Conservation (phyloP, 83 land plant species). For the Thuja plicata region DNA sequence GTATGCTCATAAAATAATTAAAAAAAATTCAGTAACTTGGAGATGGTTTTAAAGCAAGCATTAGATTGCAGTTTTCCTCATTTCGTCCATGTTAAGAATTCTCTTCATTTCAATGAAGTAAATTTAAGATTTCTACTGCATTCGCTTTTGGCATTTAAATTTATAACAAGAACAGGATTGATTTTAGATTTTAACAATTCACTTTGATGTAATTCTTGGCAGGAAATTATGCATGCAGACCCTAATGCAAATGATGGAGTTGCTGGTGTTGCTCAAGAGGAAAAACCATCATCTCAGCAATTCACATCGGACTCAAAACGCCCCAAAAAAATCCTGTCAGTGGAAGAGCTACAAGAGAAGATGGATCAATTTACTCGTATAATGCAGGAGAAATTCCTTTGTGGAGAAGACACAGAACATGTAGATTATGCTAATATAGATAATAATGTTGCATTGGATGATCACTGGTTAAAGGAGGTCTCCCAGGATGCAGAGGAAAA, state of each 20-base stretch:
- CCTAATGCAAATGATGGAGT: not conserved
- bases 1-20: constrained; percentile 1
- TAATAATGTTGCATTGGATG: constrained; percentile 77
- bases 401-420: constrained; percentile 83
- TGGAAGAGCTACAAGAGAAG: constrained; percentile 58
- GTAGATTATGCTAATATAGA: constrained; percentile 79
- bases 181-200: not conserved
- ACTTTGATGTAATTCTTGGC: not conserved
- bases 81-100: not conserved
- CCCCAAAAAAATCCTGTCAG: constrained; percentile 29
- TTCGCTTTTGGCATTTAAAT: not conserved
- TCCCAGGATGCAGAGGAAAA: constrained; percentile 91
- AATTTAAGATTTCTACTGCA: not conserved
- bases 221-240: not conserved
- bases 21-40: not conserved
- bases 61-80: not conserved
- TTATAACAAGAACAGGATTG: not conserved
- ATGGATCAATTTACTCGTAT: constrained; percentile 82
- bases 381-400: constrained; percentile 91
- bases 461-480: constrained; percentile 83
- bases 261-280: not conserved
- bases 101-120: not conserved
- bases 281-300: not conserved
- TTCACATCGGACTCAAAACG: constrained; percentile 3
- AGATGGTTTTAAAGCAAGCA: not conserved